A percentile compares a stretch with the other conserved stretches of the same genome.
Conservation (phyloP, 2,329 filamentous ascomycete genomes). For the Tolypocladium album region DNA sequence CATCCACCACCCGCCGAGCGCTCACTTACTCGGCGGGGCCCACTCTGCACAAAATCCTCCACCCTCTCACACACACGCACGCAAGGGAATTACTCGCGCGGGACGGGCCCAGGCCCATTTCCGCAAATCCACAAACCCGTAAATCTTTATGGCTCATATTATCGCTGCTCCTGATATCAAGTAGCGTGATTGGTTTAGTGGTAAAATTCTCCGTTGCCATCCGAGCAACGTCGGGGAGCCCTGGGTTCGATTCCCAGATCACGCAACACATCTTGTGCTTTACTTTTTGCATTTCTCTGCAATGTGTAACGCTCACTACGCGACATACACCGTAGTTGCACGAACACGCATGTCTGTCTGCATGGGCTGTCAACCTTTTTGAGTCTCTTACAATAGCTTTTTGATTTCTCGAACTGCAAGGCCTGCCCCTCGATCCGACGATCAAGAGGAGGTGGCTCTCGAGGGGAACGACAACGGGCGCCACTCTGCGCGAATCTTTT, state of each 20-base stretch:
- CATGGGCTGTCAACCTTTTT: too few relatives aligned
- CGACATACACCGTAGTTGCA: too few relatives aligned
- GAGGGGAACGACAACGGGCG: too few relatives aligned
- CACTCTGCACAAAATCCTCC: neutral
- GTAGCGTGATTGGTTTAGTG: slow-evolving; percentile 15
- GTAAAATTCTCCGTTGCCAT: slow-evolving; percentile 19
- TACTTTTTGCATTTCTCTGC: slow-evolving; percentile 1
- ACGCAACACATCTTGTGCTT: slow-evolving; percentile 8
- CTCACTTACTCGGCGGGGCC: neutral
- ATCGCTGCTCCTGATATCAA: neutral
- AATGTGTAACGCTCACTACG: too few relatives aligned
- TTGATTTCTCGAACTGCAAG: too few relatives aligned
- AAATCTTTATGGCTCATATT: neutral
- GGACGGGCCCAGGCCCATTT: neutral
- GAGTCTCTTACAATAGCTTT: too few relatives aligned
- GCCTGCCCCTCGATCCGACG: too few relatives aligned
- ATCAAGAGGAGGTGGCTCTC: too few relatives aligned
- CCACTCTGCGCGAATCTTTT: too few relatives aligned
- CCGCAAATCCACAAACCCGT: neutral
- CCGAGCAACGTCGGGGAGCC: slow-evolving; percentile 18
- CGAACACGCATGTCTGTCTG: too few relatives aligned
- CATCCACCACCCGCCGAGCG: neutral
- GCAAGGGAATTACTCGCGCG: neutral
- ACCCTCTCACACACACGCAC: neutral
- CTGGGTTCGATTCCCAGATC: slow-evolving; percentile 22